These are phyloP conservation scores for Cyclanthera cordifolia DNA, from an alignment of 306 rosid genomes.

Conservation along the genomic window DNA sequence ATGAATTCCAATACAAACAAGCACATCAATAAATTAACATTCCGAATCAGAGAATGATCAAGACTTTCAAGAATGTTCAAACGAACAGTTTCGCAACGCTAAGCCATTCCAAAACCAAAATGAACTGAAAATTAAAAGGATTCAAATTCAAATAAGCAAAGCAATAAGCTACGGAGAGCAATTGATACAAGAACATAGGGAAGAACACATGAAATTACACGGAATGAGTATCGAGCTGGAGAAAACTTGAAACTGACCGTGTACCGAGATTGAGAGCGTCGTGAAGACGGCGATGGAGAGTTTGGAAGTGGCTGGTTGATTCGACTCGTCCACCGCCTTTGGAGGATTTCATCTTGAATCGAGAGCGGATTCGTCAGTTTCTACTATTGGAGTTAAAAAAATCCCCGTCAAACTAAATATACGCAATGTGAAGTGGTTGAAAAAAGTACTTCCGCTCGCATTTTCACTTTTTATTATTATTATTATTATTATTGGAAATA, in stretches of 20 bases:
- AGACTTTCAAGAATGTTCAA: not conserved
- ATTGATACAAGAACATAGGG: too few species aligned
- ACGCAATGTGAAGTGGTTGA: too few species aligned
- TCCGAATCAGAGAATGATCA: not conserved
- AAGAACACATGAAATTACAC: not conserved
- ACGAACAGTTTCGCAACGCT: not conserved
- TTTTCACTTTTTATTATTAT: too few species aligned
- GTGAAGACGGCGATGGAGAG: slow-evolving; percentile 63
- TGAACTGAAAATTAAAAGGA: not conserved
- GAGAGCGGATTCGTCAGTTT: not conserved
- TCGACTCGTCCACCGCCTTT: slow-evolving; percentile 31
- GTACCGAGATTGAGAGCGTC: slow-evolving; percentile 63
- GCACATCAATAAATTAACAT: not conserved
- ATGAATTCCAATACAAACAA: not conserved
- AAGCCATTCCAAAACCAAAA: not conserved
- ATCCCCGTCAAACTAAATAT: too few species aligned
- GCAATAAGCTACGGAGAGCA: not conserved
- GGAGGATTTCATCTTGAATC: slow-evolving; percentile 29
- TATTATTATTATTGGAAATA: too few species aligned
- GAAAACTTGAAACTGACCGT: slow-evolving; percentile 29
- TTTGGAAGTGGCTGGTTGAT: slow-evolving; percentile 31
- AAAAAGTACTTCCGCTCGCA: too few species aligned
- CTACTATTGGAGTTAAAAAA: too few species aligned
- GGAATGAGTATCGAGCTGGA: not conserved
- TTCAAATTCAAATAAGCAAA: not conserved